Evolutionary conservation across 2,329 filamentous ascomycete genomes (phyloP).

Genomic region (Xylariaceae sp.): DNA sequence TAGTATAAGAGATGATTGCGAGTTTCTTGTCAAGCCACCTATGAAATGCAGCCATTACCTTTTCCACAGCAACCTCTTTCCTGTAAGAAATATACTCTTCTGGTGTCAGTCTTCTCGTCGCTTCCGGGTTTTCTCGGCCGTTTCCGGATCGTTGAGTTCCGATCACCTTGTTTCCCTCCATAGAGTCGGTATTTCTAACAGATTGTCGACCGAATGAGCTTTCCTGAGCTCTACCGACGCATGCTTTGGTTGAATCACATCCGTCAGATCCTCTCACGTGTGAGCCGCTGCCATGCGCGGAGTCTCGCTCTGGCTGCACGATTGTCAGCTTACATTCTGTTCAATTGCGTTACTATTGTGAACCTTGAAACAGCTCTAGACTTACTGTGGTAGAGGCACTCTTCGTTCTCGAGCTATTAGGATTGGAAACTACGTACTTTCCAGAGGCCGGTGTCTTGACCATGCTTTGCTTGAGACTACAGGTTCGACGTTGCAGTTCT

Average conservation of each 20-base stretch:
- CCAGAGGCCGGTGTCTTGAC: constrained; percentile 25
- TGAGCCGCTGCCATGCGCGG: constrained; percentile 20
- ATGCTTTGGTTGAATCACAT: constrained; percentile 19
- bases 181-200: constrained; percentile 25
- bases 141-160: constrained; percentile 26
- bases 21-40: constrained; percentile 32
- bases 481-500: constrained; percentile 18
- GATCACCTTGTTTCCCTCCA: constrained; percentile 28
- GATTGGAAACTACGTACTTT: constrained; percentile 15
- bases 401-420: constrained; percentile 13
- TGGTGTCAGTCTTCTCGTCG: constrained; percentile 24
- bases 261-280: constrained; percentile 20
- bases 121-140: constrained; percentile 22
- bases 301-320: constrained; percentile 6
- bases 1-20: constrained; percentile 29
- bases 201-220: constrained; percentile 16
- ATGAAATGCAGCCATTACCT: constrained; percentile 30
- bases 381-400: constrained; percentile 10
- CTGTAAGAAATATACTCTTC: constrained; percentile 31
- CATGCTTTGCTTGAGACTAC: constrained; percentile 29
- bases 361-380: background rate
- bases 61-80: constrained; percentile 26
- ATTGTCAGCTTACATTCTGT: background rate
- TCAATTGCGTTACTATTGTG: background rate
- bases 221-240: constrained; percentile 20